Percentiles rank a stretch among this genome's conserved stretches.
phyloP scores from a whole-genome alignment of 495 filamentous ascomycete genomes.

The Aspergillus cavernicola region DNA sequence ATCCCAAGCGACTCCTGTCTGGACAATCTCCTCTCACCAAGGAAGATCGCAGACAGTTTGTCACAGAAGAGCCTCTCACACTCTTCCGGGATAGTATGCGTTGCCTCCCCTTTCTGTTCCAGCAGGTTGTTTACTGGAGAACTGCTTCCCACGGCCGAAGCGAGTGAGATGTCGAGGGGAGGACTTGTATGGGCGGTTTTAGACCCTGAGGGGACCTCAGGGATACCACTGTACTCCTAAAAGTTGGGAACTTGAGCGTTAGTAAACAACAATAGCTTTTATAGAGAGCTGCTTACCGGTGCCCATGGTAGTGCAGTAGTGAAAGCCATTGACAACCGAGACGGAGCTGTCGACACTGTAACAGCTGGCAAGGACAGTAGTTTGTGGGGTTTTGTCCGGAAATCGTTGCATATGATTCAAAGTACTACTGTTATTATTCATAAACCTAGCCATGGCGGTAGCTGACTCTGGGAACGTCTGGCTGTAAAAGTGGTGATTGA shows the following conservation, averaged over 20 bases:
- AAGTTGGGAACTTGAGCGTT: neutral
- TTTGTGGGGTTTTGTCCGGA: conserved; percentile 43
- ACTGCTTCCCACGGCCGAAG: conserved; percentile 56
- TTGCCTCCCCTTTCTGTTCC: conserved; percentile 77
- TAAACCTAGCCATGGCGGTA: conserved; percentile 52
- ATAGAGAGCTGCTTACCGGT: conserved; percentile 49
- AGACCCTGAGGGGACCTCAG: conserved; percentile 86
- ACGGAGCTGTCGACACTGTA: conserved; percentile 60
- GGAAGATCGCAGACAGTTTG: conserved; percentile 85
- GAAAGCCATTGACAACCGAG: conserved; percentile 69
- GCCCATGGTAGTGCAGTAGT: conserved; percentile 89
- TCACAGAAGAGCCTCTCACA: conserved; percentile 99
- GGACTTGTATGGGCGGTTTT: conserved; percentile 76
- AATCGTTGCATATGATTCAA: conserved; percentile 60
- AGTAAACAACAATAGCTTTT: too few relatives aligned
- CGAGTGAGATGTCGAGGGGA: conserved; percentile 67
- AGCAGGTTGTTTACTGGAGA: conserved; percentile 32
- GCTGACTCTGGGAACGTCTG: neutral
- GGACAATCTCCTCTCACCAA: conserved; percentile 80
- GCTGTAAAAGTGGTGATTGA: neutral
- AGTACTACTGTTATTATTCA: conserved; percentile 66
- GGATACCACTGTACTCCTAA: conserved; percentile 91
- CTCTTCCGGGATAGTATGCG: conserved; percentile 94
- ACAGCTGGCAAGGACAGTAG: conserved; percentile 79
- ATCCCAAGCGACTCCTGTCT: conserved; percentile 71